A percentile compares a stretch with the other conserved stretches of the same genome.
Evolutionary conservation across 345 rosid species (phyloP).

Genomic region (Geranium brycei): DNA sequence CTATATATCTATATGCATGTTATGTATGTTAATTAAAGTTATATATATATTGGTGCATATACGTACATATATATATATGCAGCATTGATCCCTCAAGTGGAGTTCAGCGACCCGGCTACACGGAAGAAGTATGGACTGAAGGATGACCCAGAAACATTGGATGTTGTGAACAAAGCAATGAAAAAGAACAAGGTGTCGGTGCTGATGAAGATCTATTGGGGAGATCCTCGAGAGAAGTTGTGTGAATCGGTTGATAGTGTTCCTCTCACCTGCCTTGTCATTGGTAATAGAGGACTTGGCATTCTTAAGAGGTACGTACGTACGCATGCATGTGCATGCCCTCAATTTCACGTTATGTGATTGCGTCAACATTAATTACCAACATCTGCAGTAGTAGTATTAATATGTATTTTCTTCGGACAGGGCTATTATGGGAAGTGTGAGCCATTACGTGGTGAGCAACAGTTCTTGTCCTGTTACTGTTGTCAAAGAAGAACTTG

Average conservation of each 20-base stretch:
- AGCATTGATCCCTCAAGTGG: slow-evolving; percentile 62
- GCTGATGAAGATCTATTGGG: slow-evolving; percentile 57
- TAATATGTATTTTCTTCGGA: neutral
- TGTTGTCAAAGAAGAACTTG: slow-evolving; percentile 33
- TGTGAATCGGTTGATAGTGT: slow-evolving; percentile 47
- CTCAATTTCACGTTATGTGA: too few species aligned
- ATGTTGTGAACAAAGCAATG: slow-evolving; percentile 15
- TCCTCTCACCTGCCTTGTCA: slow-evolving; percentile 49
- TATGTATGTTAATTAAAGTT: too few species aligned
- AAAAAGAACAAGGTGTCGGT: too few species aligned
- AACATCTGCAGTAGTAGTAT: too few species aligned
- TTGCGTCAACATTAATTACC: too few species aligned
- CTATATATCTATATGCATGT: neutral
- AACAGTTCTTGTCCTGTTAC: slow-evolving; percentile 48
- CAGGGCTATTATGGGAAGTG: slow-evolving; percentile 61
- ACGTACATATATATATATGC: slow-evolving; percentile 5
- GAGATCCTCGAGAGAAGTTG: slow-evolving; percentile 64
- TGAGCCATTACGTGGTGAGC: slow-evolving; percentile 56
- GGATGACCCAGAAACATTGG: slow-evolving; percentile 62
- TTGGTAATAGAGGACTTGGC: slow-evolving; percentile 67
- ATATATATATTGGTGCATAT: too few species aligned
- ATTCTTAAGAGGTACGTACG: slow-evolving; percentile 54
- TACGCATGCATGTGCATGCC: too few species aligned
- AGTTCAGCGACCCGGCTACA: slow-evolving; percentile 38
- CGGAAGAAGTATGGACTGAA: slow-evolving; percentile 69